Percentiles rank a stretch among this genome's conserved stretches.
Evolutionary conservation across 768 basidiomycete species (phyloP).

Genomic region (Suillus occidentalis): DNA sequence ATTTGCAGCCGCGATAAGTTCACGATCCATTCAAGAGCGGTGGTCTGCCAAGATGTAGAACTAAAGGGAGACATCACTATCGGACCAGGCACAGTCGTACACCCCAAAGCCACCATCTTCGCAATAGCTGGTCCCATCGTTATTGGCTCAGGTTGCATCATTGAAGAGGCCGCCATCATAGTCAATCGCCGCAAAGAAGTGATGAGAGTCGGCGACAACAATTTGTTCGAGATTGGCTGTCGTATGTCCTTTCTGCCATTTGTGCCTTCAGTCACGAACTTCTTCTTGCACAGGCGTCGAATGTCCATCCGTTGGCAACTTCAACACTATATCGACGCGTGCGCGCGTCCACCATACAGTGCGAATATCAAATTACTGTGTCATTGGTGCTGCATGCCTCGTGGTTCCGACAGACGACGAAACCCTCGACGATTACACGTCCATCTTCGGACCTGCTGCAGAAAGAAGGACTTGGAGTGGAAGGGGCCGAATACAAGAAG

Average conservation of each 20-base stretch:
- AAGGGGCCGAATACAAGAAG: constrained; percentile 78
- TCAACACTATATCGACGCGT: constrained; percentile 84
- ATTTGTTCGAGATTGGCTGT: constrained; percentile 92
- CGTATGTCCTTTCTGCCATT: constrained; percentile 51
- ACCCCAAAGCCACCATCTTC: constrained; percentile 92
- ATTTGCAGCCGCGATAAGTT: constrained; percentile 76
- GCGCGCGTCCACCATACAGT: constrained; percentile 84
- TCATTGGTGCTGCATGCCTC: constrained; percentile 78
- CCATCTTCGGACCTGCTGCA: constrained; percentile 75
- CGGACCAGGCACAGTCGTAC: constrained; percentile 87
- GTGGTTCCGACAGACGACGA: constrained; percentile 81
- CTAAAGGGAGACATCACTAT: constrained; percentile 94
- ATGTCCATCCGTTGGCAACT: constrained; percentile 77
- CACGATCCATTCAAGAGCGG: constrained; percentile 85
- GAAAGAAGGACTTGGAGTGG: constrained; percentile 85
- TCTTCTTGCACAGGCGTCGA: constrained; percentile 65
- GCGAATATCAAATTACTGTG: constrained; percentile 75
- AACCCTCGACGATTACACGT: constrained; percentile 77
- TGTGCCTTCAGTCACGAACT: background rate
- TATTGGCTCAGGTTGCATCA: constrained; percentile 84
- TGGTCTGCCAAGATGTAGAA: constrained; percentile 93
- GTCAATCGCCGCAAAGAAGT: constrained; percentile 88
- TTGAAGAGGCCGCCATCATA: constrained; percentile 89
- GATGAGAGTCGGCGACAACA: constrained; percentile 92
- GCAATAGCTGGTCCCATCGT: constrained; percentile 89